Evolutionary conservation across 2,329 filamentous ascomycete species (phyloP).

Genomic region (Arthrobotrys sphaeroides): DNA sequence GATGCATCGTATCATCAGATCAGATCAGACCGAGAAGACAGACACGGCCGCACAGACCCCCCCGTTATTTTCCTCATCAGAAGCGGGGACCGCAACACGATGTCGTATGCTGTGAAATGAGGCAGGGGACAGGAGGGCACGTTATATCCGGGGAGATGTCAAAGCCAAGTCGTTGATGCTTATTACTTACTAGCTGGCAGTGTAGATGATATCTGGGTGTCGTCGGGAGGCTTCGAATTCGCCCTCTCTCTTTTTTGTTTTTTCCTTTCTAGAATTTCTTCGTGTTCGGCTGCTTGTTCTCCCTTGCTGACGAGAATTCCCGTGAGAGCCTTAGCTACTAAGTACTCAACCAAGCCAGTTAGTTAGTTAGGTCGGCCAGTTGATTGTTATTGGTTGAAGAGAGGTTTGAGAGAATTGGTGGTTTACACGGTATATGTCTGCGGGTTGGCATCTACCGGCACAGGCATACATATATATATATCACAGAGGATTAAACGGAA

Average conservation of each 20-base stretch:
- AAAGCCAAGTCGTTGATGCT: no score
- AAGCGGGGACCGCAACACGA: constrained; percentile 1
- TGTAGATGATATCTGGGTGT: no score
- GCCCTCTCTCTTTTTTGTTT: not conserved
- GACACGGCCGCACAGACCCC: constrained; percentile 29
- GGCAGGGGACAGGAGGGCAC: not conserved
- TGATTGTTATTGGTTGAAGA: not conserved
- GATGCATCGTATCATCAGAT: not conserved
- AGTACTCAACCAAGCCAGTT: not conserved
- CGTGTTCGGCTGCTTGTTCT: no score
- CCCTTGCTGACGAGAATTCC: not conserved
- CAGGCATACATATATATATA: not conserved
- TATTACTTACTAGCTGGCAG: no score
- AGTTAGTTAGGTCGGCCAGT: not conserved
- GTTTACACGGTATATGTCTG: not conserved
- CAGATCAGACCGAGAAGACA: constrained; percentile 3
- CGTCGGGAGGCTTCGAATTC: no score
- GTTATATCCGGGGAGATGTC: not conserved
- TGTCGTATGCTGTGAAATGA: constrained; percentile 2
- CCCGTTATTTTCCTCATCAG: constrained; percentile 2
- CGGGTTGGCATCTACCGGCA: not conserved
- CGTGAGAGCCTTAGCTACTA: not conserved
- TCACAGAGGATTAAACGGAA: not conserved
- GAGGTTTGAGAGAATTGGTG: not conserved
- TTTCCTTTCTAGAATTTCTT: no score